Percentiles rank a stretch among this genome's conserved stretches.
Conservation (phyloP, 2,329 filamentous ascomycete species). For the Acrodontium crateriforme region DNA sequence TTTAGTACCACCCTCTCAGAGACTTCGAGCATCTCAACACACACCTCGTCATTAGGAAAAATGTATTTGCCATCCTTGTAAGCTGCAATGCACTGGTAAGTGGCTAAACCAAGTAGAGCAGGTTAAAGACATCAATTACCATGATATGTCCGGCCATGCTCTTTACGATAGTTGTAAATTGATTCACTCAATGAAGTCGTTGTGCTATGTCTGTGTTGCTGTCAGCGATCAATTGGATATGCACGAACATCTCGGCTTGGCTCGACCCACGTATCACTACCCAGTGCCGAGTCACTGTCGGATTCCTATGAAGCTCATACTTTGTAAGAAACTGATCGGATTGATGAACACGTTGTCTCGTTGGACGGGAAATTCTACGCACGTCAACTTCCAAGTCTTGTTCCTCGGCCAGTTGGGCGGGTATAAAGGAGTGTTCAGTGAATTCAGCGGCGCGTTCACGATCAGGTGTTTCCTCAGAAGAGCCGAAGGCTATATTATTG, state of each 20-base stretch:
- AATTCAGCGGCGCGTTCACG: constrained; percentile 2
- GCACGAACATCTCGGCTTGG: not conserved
- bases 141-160: constrained; percentile 26
- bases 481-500: no score
- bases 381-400: constrained; percentile 24
- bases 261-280: constrained; percentile 20
- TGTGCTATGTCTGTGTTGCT: constrained; percentile 15
- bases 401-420: constrained; percentile 18
- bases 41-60: constrained; percentile 27
- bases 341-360: no score
- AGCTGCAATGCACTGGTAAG: constrained; percentile 10
- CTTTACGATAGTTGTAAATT: constrained; percentile 23
- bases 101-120: not conserved
- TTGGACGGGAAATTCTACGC: constrained; percentile 7
- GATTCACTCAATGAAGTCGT: constrained; percentile 23
- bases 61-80: constrained; percentile 28
- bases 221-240: constrained; percentile 6
- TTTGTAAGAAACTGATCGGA: constrained; percentile 4
- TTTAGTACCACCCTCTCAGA: constrained; percentile 8
- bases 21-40: constrained; percentile 3
- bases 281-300: constrained; percentile 22
- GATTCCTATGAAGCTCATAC: constrained; percentile 11
- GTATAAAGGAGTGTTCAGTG: constrained; percentile 3
- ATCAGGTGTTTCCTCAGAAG: not conserved
- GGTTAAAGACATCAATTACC: no score